Evolutionary conservation across 768 basidiomycete genomes (phyloP).

Genomic region (Kwoniella sp.): DNA sequence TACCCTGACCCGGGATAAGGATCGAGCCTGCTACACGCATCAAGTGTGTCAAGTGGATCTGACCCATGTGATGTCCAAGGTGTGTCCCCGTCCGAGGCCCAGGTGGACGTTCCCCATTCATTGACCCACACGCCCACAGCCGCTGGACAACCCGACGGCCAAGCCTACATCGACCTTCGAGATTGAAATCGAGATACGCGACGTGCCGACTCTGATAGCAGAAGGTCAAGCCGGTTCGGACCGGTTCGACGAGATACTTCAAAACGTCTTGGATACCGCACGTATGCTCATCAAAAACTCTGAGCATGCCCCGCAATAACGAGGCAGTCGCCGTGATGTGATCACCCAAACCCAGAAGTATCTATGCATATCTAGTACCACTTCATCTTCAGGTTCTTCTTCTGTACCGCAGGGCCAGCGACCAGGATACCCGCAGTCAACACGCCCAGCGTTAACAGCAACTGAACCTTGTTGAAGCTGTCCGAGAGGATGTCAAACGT

Average conservation of each 20-base stretch:
- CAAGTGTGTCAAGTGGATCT: slow-evolving; percentile 90
- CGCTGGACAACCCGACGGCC: not conserved
- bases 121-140: slow-evolving; percentile 8
- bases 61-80: slow-evolving; percentile 72
- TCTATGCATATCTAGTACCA: slow-evolving; percentile 40
- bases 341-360: not conserved
- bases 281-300: slow-evolving; percentile 81
- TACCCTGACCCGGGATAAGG: slow-evolving; percentile 60
- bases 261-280: slow-evolving; percentile 87
- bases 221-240: slow-evolving; percentile 63
- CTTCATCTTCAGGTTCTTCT: slow-evolving; percentile 38
- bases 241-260: slow-evolving; percentile 85
- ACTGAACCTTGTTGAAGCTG: slow-evolving; percentile 86
- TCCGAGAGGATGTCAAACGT: slow-evolving; percentile 91
- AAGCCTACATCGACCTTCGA: slow-evolving; percentile 61
- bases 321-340: not conserved
- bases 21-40: slow-evolving; percentile 87
- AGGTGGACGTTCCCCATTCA: not conserved
- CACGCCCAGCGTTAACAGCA: slow-evolving; percentile 73
- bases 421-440: slow-evolving; percentile 71
- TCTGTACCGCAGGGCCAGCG: slow-evolving; percentile 70
- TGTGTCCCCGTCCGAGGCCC: slow-evolving; percentile 19
- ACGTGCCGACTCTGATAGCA: slow-evolving; percentile 67
- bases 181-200: slow-evolving; percentile 76
- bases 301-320: slow-evolving; percentile 18